Evolutionary conservation across 495 filamentous ascomycete species (phyloP).

Genomic region (Tetracladium marchalianum): DNA sequence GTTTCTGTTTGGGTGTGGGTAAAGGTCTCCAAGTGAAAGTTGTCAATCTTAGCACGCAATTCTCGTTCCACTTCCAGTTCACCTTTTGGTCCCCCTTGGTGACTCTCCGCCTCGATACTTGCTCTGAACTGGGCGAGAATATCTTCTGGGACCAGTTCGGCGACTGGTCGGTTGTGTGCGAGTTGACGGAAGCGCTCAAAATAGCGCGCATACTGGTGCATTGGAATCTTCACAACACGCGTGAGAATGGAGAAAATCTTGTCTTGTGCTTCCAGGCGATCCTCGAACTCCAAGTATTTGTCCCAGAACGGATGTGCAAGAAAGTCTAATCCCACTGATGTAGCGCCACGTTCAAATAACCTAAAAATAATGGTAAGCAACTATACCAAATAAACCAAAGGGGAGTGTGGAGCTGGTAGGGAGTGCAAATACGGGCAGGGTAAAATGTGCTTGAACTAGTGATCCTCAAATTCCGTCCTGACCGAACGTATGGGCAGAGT

Average conservation of each 20-base stretch:
- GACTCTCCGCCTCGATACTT: constrained; percentile 56
- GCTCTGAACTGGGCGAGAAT: constrained; percentile 56
- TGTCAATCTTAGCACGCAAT: constrained; percentile 68
- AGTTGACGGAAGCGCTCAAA: constrained; percentile 83
- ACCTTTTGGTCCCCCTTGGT: constrained; percentile 31
- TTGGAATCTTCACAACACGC: constrained; percentile 84
- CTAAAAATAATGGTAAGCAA: constrained; percentile 54
- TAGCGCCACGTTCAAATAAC: constrained; percentile 86
- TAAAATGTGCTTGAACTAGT: constrained; percentile 39
- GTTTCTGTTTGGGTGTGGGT: constrained; percentile 77
- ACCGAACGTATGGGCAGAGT: constrained; percentile 32
- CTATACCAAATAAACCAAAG: constrained; percentile 14
- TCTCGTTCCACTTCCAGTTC: constrained; percentile 81
- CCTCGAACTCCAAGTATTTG: constrained; percentile 95
- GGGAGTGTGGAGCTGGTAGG: constrained; percentile 33
- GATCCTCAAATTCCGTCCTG: constrained; percentile 37
- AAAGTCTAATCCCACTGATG: constrained; percentile 84
- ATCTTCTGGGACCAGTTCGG: constrained; percentile 62
- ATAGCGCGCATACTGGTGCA: constrained; percentile 95
- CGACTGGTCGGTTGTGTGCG: constrained; percentile 60
- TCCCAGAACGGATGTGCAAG: constrained; percentile 96
- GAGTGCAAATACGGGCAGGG: constrained; percentile 48
- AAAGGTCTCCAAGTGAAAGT: constrained; percentile 72
- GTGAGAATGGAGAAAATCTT: constrained; percentile 78
- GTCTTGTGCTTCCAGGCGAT: constrained; percentile 75